A percentile compares a stretch with the other conserved stretches of the same genome.
phyloP scores from a whole-genome alignment of 2,329 filamentous ascomycete genomes.

The Karstenula rhodostoma region DNA sequence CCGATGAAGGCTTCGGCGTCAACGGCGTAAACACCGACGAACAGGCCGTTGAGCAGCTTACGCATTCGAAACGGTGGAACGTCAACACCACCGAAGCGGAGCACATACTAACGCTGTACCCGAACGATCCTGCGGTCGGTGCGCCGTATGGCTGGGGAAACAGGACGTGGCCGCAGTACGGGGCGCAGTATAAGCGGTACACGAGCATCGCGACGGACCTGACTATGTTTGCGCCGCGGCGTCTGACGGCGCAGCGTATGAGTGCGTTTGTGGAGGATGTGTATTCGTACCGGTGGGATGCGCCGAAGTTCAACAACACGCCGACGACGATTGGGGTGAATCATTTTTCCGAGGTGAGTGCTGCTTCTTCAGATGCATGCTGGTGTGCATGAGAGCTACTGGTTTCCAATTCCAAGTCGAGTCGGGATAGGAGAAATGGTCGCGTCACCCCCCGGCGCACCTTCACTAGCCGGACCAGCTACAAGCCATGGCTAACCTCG shows the following conservation, averaged over 20 bases:
- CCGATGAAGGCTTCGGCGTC: slow-evolving; percentile 70
- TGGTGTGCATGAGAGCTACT: no score
- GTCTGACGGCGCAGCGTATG: slow-evolving; percentile 34
- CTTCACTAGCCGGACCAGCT: neutral
- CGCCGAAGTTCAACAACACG: slow-evolving; percentile 41
- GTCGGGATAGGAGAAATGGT: neutral
- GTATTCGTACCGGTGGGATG: slow-evolving; percentile 43
- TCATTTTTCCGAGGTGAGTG: slow-evolving; percentile 39
- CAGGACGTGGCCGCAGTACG: slow-evolving; percentile 39
- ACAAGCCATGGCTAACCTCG: neutral
- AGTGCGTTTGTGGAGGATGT: slow-evolving; percentile 30
- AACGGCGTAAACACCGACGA: slow-evolving; percentile 56
- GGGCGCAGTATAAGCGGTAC: slow-evolving; percentile 38
- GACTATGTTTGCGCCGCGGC: slow-evolving; percentile 39
- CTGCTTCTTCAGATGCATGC: neutral
- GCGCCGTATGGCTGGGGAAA: slow-evolving; percentile 52
- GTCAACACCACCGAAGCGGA: slow-evolving; percentile 30
- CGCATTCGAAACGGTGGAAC: slow-evolving; percentile 45
- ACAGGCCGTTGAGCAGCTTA: slow-evolving; percentile 36
- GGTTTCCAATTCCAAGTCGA: no score
- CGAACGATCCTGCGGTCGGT: slow-evolving; percentile 53
- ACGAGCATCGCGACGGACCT: slow-evolving; percentile 40
- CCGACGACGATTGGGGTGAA: slow-evolving; percentile 36
- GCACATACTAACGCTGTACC: slow-evolving; percentile 37
- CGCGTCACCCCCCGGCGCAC: neutral